phyloP scores from a whole-genome alignment of 23 red algal species.

The Gracilaria gracilis region DNA sequence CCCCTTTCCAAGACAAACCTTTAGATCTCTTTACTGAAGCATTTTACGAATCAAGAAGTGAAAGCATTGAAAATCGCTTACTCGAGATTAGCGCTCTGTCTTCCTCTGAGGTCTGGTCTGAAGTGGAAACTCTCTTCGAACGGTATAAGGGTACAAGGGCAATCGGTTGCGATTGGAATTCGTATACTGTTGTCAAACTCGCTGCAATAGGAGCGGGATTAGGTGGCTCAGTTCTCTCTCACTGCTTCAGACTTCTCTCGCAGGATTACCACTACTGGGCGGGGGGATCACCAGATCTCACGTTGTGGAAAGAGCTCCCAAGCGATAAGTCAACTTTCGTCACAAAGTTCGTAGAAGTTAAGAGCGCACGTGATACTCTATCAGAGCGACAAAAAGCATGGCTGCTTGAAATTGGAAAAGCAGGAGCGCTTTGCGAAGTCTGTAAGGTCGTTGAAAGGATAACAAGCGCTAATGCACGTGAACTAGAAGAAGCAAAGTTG shows the following conservation, averaged over 20 bases:
- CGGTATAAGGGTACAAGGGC: conserved; percentile 10
- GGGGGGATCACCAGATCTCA: conserved; percentile 84
- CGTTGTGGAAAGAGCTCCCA: conserved; percentile 70
- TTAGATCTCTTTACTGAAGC: conserved; percentile 90
- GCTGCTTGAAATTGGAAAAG: conserved; percentile 65
- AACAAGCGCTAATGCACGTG: conserved; percentile 36
- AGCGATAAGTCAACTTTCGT: background rate
- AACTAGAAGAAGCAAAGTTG: conserved; percentile 43
- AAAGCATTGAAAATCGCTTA: conserved; percentile 67
- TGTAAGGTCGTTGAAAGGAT: conserved; percentile 80
- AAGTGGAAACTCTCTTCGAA: conserved; percentile 36
- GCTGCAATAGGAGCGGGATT: conserved; percentile 60
- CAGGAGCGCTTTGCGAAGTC: conserved; percentile 72
- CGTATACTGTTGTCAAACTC: conserved; percentile 48
- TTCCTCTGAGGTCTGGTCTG: conserved; percentile 23
- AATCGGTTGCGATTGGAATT: conserved; percentile 49
- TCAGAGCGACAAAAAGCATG: conserved; percentile 79
- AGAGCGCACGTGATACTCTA: conserved; percentile 81
- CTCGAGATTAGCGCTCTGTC: conserved; percentile 29
- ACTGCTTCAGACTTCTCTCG: conserved; percentile 66
- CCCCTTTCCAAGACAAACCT: conserved; percentile 81
- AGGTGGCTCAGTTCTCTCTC: conserved; percentile 60
- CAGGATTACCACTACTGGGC: conserved; percentile 88
- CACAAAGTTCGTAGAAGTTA: conserved; percentile 86
- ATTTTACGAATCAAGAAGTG: conserved; percentile 68